phyloP scores from a whole-genome alignment of 495 filamentous ascomycete species.

The Neurospora sp. region DNA sequence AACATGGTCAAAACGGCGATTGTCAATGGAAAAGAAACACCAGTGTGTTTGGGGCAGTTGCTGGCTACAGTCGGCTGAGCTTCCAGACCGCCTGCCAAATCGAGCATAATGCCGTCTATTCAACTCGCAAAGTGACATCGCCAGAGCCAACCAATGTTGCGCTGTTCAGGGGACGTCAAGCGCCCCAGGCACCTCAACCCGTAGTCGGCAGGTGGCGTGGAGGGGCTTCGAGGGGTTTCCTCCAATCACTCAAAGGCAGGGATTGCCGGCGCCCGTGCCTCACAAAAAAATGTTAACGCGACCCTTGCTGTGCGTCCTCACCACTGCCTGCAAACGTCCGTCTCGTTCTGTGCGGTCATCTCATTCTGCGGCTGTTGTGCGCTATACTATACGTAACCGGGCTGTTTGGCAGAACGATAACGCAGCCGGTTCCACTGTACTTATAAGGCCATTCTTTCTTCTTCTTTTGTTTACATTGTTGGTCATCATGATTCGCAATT shows the following conservation, averaged over 20 bases:
- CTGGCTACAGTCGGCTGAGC: background rate
- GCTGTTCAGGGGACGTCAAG: background rate
- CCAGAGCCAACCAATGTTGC: background rate
- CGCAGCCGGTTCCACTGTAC: background rate
- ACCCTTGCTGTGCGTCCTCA: background rate
- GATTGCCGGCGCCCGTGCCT: background rate
- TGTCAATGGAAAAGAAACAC: background rate
- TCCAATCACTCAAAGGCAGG: background rate
- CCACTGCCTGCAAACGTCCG: background rate
- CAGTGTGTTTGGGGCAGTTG: background rate
- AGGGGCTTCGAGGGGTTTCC: background rate
- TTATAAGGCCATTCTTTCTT: conserved; percentile 2
- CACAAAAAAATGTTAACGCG: background rate
- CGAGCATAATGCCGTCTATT: background rate
- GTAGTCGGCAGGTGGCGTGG: conserved; percentile 3
- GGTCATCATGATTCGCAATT: conserved; percentile 18
- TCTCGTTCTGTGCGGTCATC: background rate
- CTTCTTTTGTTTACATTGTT: background rate
- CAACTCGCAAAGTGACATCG: background rate
- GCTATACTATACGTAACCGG: conserved; percentile 13
- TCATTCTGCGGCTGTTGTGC: background rate
- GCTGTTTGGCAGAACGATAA: background rate
- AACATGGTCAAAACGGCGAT: background rate
- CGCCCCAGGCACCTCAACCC: background rate
- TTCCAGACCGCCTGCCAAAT: conserved; percentile 11